Evolutionary conservation across 1,284 basidiomycete species (phyloP).

Genomic region (Vanrija pseudolonga): DNA sequence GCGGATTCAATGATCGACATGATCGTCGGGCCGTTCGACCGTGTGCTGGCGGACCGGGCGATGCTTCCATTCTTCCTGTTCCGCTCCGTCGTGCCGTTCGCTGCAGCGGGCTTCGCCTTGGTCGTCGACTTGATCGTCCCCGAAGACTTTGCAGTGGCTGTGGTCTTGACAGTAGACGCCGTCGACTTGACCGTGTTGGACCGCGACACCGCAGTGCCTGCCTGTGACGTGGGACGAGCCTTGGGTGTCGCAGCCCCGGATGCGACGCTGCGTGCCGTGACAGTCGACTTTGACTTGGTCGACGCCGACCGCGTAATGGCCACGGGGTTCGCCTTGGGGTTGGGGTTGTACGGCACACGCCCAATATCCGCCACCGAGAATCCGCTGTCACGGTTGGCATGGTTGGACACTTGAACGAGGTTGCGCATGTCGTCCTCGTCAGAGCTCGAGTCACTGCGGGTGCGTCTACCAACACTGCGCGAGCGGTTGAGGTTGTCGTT

Average conservation of each 20-base stretch:
- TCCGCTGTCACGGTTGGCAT: constrained; percentile 20
- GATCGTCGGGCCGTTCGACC: constrained; percentile 27
- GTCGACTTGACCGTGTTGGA: constrained; percentile 29
- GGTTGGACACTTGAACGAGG: constrained; percentile 43
- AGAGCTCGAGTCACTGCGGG: constrained; percentile 33
- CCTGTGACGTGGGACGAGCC: background rate
- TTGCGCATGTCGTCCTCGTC: constrained; percentile 37
- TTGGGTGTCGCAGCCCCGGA: background rate
- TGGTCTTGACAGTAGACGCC: constrained; percentile 5
- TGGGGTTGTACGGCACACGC: constrained; percentile 3
- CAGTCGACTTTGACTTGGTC: constrained; percentile 32
- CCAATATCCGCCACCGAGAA: constrained; percentile 43
- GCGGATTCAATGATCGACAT: constrained; percentile 38
- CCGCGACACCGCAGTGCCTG: constrained; percentile 15
- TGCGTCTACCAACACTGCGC: constrained; percentile 13
- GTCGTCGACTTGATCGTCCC: background rate
- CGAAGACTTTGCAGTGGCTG: background rate
- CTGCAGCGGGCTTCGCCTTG: constrained; percentile 2
- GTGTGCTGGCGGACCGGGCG: constrained; percentile 21
- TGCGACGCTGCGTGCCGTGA: constrained; percentile 13
- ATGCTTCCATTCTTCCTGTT: constrained; percentile 33
- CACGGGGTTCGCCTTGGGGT: background rate
- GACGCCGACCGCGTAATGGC: constrained; percentile 29
- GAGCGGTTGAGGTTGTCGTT: constrained; percentile 42
- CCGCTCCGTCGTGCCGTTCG: constrained; percentile 22